Conservation (phyloP, 176 grass and related monocot species). For the Lolium rigidum region DNA sequence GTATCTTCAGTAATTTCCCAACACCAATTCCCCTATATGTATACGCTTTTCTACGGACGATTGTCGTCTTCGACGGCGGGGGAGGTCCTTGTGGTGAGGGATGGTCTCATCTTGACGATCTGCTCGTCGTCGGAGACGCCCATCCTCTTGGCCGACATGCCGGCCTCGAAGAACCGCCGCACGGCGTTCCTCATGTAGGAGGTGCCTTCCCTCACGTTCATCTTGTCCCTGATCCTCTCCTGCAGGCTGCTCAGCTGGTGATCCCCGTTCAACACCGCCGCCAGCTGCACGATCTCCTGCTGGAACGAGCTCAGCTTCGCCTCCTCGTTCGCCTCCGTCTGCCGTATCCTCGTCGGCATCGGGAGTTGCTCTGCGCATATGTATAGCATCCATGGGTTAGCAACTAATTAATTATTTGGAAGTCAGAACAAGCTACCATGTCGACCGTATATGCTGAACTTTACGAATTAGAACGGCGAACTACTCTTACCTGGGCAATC, state of each 20-base stretch:
- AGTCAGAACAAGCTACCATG: not conserved
- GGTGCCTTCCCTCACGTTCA: conserved; percentile 89
- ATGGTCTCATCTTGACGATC: conserved; percentile 20
- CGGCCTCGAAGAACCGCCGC: conserved; percentile 78
- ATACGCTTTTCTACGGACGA: conserved; percentile 42
- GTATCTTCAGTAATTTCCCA: not conserved
- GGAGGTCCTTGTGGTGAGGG: conserved; percentile 69
- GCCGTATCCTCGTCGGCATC: conserved; percentile 63
- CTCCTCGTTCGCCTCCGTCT: conserved; percentile 82
- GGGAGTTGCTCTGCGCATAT: conserved; percentile 67
- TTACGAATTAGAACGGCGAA: not conserved
- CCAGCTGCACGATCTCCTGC: conserved; percentile 89
- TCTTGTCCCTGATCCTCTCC: conserved; percentile 59
- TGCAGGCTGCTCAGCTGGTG: conserved; percentile 67
- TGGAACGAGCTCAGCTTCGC: conserved; percentile 90
- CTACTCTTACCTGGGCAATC: conserved; percentile 84
- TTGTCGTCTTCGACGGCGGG: not conserved
- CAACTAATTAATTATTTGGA: fast-evolving
- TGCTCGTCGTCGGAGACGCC: conserved; percentile 73
- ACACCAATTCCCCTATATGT: not conserved
- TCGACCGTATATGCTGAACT: not conserved
- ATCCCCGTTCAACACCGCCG: conserved; percentile 86
- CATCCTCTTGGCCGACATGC: conserved; percentile 52
- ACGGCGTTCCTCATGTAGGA: conserved; percentile 64
- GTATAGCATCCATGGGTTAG: no score